A percentile compares a stretch with the other conserved stretches of the same genome.
These are phyloP conservation scores for Pythium inflatum DNA, from an alignment of 352 stramenopile genomes.

Conservation along the genomic window DNA sequence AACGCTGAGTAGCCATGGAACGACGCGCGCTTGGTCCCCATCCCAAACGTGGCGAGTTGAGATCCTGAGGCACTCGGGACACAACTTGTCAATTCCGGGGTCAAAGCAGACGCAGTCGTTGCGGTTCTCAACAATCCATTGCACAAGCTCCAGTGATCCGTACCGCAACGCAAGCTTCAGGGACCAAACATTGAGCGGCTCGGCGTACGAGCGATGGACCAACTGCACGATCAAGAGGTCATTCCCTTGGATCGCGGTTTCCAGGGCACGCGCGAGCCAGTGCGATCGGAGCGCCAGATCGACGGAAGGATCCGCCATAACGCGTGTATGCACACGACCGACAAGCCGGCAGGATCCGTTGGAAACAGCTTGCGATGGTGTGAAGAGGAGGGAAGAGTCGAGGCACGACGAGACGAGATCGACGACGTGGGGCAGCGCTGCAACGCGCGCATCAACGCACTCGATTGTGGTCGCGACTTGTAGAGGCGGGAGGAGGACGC, in stretches of 20 bases:
- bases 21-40: neutral
- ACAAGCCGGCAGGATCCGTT: neutral
- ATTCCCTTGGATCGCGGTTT: conserved; percentile 1
- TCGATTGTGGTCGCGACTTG: too few species aligned
- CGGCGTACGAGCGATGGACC: neutral
- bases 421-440: neutral
- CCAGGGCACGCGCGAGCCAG: neutral
- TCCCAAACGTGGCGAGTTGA: neutral
- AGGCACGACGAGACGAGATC: conserved; percentile 4
- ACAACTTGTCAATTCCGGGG: neutral
- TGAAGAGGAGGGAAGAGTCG: neutral
- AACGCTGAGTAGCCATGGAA: neutral
- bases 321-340: neutral
- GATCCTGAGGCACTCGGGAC: neutral
- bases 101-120: neutral
- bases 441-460: too few species aligned
- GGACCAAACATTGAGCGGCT: conserved; percentile 11
- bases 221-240: conserved; percentile 6
- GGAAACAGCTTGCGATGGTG: neutral
- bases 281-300: neutral
- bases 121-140: conserved; percentile 20
- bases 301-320: neutral
- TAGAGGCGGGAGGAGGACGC: too few species aligned
- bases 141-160: conserved; percentile 3
- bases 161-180: neutral